phyloP scores from a whole-genome alignment of 345 rosid genomes.

The Gossypium australe region DNA sequence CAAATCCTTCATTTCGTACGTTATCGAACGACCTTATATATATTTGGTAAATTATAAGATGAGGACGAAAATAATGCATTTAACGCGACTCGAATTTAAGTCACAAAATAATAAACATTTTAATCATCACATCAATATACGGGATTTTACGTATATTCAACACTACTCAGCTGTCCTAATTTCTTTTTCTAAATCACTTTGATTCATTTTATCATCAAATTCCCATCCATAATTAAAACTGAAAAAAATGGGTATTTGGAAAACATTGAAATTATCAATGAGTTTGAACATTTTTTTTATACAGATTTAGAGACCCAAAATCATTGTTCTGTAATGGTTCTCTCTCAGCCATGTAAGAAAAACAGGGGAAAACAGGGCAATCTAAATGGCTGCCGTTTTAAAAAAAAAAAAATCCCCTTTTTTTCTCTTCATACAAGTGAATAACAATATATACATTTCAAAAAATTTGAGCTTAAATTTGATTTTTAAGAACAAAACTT shows the following conservation, averaged over 20 bases:
- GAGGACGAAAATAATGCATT: fast-evolving
- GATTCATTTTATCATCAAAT: background rate
- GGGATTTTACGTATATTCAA: background rate
- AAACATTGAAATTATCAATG: background rate
- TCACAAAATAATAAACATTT: fast-evolving
- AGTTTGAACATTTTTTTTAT: background rate
- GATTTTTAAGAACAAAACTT: background rate
- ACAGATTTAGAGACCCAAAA: background rate
- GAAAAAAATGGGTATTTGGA: background rate
- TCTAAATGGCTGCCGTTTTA: background rate
- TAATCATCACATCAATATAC: no score
- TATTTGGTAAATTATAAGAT: no score
- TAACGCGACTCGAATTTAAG: fast-evolving
- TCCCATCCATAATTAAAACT: background rate
- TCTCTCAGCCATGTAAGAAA: background rate
- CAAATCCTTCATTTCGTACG: background rate
- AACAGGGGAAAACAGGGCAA: background rate
- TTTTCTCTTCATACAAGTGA: background rate
- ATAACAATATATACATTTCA: background rate
- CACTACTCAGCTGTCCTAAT: no score
- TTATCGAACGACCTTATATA: background rate
- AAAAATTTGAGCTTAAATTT: background rate
- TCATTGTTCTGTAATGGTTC: background rate
- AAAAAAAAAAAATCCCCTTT: background rate
- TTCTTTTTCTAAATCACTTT: no score